Percentiles rank a stretch among this genome's conserved stretches.
Evolutionary conservation across 306 rosid genomes (phyloP).

Genomic region (Malus asiatica): DNA sequence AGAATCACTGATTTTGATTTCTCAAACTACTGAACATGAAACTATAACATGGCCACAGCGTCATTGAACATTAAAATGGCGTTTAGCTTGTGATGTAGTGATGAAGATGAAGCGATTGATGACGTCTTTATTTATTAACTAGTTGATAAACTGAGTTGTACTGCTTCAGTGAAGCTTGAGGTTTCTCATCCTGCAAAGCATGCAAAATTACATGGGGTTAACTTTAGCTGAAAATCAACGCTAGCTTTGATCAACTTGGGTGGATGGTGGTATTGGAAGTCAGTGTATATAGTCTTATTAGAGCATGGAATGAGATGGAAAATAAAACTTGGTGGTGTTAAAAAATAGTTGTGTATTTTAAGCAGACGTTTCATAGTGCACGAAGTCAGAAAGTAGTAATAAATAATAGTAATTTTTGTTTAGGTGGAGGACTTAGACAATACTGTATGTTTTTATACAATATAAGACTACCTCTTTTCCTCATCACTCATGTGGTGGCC

Average conservation of each 20-base stretch:
- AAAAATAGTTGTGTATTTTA: not conserved
- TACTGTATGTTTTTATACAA: not conserved
- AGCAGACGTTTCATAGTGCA: not conserved
- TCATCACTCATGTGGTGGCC: constrained; percentile 18
- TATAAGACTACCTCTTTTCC: constrained; percentile 46
- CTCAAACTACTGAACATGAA: constrained; percentile 1
- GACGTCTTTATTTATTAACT: constrained; percentile 9
- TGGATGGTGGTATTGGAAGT: not conserved
- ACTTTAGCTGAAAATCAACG: not conserved
- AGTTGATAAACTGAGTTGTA: not conserved
- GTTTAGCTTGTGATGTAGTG: not conserved
- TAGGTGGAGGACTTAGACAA: not conserved
- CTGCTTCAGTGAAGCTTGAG: constrained; percentile 46
- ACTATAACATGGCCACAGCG: not conserved
- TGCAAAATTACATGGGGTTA: not conserved
- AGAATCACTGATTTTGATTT: constrained; percentile 9
- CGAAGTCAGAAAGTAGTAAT: not conserved
- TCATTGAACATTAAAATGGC: not conserved
- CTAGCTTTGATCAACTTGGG: not conserved
- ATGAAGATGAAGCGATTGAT: not conserved
- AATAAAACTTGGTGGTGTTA: not conserved
- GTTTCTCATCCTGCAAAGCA: constrained; percentile 64
- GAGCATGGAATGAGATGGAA: constrained; percentile 1
- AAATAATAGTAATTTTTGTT: not conserved
- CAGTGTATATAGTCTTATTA: not conserved